Percentiles rank a stretch among this genome's conserved stretches.
Evolutionary conservation across 2,329 filamentous ascomycete species (phyloP).

Genomic region (Fusarium camptoceras): DNA sequence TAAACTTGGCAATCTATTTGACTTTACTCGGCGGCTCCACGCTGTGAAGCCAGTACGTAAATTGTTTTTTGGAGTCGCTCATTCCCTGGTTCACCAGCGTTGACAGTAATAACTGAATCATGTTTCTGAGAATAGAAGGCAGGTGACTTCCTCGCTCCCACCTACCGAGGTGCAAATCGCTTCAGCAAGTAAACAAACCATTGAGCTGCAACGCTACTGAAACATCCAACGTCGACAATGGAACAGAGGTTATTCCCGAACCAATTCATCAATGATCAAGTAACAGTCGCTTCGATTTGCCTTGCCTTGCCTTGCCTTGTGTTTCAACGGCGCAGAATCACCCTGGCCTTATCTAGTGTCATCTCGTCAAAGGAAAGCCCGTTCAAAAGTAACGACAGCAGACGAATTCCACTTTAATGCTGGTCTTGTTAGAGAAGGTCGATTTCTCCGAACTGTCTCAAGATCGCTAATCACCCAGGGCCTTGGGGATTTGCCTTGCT

Average conservation of each 20-base stretch:
- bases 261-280: not conserved
- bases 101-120: not conserved
- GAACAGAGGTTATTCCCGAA: constrained; percentile 26
- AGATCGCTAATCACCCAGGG: constrained; percentile 10
- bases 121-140: not conserved
- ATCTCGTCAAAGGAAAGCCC: constrained; percentile 1
- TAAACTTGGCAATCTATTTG: constrained; percentile 8
- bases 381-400: constrained; percentile 10
- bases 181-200: constrained; percentile 1
- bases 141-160: not conserved
- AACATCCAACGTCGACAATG: constrained; percentile 2
- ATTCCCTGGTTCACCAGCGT: constrained; percentile 1
- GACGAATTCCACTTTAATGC: constrained; percentile 11
- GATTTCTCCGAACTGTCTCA: constrained; percentile 20
- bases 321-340: constrained; percentile 32
- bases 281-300: not conserved
- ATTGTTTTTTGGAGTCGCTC: constrained; percentile 2
- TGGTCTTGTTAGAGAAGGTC: constrained; percentile 34
- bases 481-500: constrained; percentile 3
- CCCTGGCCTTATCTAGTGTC: constrained; percentile 6
- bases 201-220: not conserved
- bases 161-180: not conserved
- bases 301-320: constrained; percentile 3
- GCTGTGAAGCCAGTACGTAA: not conserved
- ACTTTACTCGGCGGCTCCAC: constrained; percentile 4